Conservation (phyloP, 2,329 filamentous ascomycete species). For the Talaromyces sp. region DNA sequence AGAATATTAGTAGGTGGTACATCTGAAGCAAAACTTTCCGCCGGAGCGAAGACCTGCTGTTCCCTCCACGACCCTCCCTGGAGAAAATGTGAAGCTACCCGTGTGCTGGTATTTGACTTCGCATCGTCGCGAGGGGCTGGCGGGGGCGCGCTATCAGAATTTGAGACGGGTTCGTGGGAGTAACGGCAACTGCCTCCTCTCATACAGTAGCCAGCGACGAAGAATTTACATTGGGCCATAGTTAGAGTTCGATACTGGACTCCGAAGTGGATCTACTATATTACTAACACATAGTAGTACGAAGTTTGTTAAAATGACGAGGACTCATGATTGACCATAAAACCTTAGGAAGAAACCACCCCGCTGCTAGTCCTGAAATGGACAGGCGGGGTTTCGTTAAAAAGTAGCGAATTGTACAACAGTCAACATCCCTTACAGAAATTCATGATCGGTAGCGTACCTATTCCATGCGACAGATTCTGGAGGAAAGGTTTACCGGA, state of each 20-base stretch:
- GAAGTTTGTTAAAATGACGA: background rate
- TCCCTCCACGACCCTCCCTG: background rate
- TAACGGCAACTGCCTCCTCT: slow-evolving; percentile 1
- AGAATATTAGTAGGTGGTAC: background rate
- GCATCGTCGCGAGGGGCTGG: background rate
- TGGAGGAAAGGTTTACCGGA: no score
- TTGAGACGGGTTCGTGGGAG: background rate
- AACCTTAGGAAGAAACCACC: no score
- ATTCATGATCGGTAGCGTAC: no score
- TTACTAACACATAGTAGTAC: no score
- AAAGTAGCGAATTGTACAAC: no score
- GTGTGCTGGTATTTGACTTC: background rate
- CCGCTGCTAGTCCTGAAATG: no score
- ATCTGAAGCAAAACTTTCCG: background rate
- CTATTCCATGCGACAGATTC: no score
- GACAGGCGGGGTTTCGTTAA: no score
- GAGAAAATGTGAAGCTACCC: background rate
- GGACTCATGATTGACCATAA: no score
- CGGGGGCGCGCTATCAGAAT: background rate
- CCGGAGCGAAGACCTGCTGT: background rate
- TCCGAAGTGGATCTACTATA: background rate
- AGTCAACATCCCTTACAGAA: no score
- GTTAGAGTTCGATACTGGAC: background rate
- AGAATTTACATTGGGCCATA: background rate
- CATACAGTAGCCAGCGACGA: background rate